phyloP scores from a whole-genome alignment of 345 rosid genomes.

The Salix koriyanagi region DNA sequence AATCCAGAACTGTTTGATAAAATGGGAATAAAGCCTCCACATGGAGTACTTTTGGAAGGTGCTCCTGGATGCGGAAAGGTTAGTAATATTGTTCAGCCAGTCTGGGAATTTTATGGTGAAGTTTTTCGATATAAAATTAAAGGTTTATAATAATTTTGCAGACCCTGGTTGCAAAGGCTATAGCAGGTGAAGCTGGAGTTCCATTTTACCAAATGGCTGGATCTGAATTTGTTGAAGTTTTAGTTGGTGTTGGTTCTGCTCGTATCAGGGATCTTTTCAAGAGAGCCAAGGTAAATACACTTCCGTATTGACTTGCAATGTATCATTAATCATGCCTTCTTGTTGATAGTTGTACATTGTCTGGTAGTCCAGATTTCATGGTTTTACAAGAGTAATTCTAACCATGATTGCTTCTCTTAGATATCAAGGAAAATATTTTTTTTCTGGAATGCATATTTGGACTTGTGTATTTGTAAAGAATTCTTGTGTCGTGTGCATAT shows the following conservation, averaged over 20 bases:
- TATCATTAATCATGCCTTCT: background rate
- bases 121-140: conserved; percentile 14
- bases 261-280: conserved; percentile 92
- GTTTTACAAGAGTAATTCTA: background rate
- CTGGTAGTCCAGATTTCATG: background rate
- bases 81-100: conserved; percentile 12
- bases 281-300: conserved; percentile 78
- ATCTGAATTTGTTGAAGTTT: conserved; percentile 91
- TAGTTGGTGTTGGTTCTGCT: conserved; percentile 97
- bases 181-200: conserved; percentile 97
- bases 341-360: background rate
- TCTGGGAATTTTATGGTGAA: conserved; percentile 9
- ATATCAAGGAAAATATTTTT: background rate
- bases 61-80: conserved; percentile 99
- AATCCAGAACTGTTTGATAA: conserved; percentile 91
- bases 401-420: background rate
- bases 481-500: background rate
- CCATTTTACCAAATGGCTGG: conserved; percentile 99
- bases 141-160: conserved; percentile 25
- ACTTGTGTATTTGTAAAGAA: background rate
- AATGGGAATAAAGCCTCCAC: conserved; percentile 94
- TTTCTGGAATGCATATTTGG: background rate
- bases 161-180: conserved; percentile 96
- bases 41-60: conserved; percentile 94
- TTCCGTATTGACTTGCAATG: background rate